These are phyloP conservation scores for Fragilaria crotonensis DNA, from an alignment of 108 stramenopile genomes.

Conservation along the genomic window DNA sequence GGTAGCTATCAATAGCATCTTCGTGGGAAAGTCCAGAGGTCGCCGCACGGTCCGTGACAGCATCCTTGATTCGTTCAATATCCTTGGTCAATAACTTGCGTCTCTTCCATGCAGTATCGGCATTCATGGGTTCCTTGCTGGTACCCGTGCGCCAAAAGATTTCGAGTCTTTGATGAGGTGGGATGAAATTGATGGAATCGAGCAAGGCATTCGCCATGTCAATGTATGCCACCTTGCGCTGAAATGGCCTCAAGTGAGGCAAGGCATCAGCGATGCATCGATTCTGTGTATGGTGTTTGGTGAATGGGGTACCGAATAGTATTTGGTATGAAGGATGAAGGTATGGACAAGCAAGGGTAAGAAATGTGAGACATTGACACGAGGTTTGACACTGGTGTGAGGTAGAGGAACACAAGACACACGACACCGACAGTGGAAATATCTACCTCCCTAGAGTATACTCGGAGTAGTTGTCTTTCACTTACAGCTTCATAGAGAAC, in stretches of 20 bases:
- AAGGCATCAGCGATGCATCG: slow-evolving; percentile 22
- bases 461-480: neutral
- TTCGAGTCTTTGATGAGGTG: slow-evolving; percentile 30
- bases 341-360: neutral
- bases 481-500: slow-evolving; percentile 34
- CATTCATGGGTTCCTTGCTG: slow-evolving; percentile 32
- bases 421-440: neutral
- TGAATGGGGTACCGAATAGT: no score
- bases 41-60: slow-evolving; percentile 19
- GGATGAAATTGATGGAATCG: slow-evolving; percentile 22
- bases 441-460: neutral
- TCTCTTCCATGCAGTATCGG: slow-evolving; percentile 43
- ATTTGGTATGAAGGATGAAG: no score
- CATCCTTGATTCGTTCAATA: slow-evolving; percentile 18
- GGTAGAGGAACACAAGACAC: neutral
- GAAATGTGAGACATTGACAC: neutral
- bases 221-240: slow-evolving; percentile 42
- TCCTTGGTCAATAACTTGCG: slow-evolving; percentile 32
- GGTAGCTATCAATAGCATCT: slow-evolving; percentile 21
- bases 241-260: slow-evolving; percentile 38
- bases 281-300: no score
- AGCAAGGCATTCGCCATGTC: slow-evolving; percentile 37
- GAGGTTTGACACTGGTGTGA: neutral
- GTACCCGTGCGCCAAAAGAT: slow-evolving; percentile 59
- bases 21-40: slow-evolving; percentile 27